Evolutionary conservation across 2,329 filamentous ascomycete species (phyloP).

Genomic region (Amauroascus verrucosus): DNA sequence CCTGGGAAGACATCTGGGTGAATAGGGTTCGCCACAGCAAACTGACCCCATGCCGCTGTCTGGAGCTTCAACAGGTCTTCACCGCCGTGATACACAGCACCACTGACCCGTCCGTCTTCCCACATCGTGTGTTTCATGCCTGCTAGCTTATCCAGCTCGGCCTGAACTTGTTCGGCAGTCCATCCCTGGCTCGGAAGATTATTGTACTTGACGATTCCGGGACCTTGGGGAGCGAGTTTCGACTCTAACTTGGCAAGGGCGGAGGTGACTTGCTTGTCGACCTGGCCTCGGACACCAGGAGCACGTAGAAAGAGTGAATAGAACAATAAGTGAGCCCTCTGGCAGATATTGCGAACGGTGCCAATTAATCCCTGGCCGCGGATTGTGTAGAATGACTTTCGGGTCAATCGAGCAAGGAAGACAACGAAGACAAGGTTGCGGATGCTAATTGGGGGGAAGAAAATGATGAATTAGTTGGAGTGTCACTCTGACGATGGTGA

Average conservation of each 20-base stretch:
- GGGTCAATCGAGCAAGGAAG: slow-evolving; percentile 74
- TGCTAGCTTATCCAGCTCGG: slow-evolving; percentile 67
- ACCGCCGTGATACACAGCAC: slow-evolving; percentile 93
- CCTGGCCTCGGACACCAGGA: slow-evolving; percentile 75
- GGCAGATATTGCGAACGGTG: slow-evolving; percentile 64
- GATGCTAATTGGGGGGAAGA: slow-evolving; percentile 43
- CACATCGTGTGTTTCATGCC: slow-evolving; percentile 89
- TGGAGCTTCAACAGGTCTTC: slow-evolving; percentile 71
- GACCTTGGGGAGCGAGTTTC: slow-evolving; percentile 68
- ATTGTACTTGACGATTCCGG: slow-evolving; percentile 61
- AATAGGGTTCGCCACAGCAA: slow-evolving; percentile 91
- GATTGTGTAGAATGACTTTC: slow-evolving; percentile 70
- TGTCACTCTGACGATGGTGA: not conserved
- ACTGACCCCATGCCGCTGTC: slow-evolving; percentile 84
- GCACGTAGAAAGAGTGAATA: slow-evolving; percentile 80
- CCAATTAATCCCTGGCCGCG: slow-evolving; percentile 81
- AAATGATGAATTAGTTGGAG: not conserved
- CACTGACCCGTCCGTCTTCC: slow-evolving; percentile 92
- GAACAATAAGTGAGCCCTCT: slow-evolving; percentile 56
- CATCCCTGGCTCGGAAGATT: slow-evolving; percentile 75
- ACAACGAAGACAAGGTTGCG: slow-evolving; percentile 82
- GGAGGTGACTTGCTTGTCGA: slow-evolving; percentile 73
- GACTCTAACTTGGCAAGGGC: slow-evolving; percentile 68
- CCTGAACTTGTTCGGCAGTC: slow-evolving; percentile 64
- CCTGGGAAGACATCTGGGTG: slow-evolving; percentile 98